A percentile compares a stretch with the other conserved stretches of the same genome.
Conservation (phyloP, 2,329 filamentous ascomycete genomes). For the Biscogniauxia marginata region DNA sequence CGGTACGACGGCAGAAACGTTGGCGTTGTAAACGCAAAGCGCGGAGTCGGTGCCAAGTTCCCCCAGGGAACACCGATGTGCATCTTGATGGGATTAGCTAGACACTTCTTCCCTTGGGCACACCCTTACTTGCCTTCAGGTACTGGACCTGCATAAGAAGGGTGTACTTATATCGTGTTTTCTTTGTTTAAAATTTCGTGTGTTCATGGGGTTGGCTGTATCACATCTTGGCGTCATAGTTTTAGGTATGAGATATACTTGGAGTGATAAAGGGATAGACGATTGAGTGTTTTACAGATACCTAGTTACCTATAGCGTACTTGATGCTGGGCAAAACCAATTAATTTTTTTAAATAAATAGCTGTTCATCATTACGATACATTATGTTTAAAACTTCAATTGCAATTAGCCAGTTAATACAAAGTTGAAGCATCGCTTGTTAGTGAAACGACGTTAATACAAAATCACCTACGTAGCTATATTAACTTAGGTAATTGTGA, state of each 20-base stretch:
- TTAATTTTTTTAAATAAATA: too few relatives aligned
- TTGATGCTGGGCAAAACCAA: too few relatives aligned
- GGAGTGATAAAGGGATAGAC: background rate
- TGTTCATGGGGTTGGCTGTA: too few relatives aligned
- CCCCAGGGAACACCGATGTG: conserved; percentile 33
- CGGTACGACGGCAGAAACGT: conserved; percentile 27
- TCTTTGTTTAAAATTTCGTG: background rate
- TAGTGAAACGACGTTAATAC: too few relatives aligned
- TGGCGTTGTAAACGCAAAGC: conserved; percentile 27
- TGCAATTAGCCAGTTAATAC: too few relatives aligned
- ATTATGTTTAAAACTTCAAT: too few relatives aligned
- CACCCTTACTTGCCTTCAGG: conserved; percentile 32
- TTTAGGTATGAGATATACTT: background rate
- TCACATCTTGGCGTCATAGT: background rate
- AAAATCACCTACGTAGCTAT: too few relatives aligned
- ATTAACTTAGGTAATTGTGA: too few relatives aligned
- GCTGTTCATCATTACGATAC: too few relatives aligned
- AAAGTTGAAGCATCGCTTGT: too few relatives aligned
- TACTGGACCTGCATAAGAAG: background rate
- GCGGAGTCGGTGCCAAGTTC: conserved; percentile 32
- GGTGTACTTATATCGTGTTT: background rate
- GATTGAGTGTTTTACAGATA: background rate
- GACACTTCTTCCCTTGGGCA: conserved; percentile 35
- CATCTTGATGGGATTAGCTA: conserved; percentile 32
- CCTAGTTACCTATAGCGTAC: too few relatives aligned